Conservation (phyloP, 225 moss, liverwort and hornwort species). For the Polytrichum commune region DNA sequence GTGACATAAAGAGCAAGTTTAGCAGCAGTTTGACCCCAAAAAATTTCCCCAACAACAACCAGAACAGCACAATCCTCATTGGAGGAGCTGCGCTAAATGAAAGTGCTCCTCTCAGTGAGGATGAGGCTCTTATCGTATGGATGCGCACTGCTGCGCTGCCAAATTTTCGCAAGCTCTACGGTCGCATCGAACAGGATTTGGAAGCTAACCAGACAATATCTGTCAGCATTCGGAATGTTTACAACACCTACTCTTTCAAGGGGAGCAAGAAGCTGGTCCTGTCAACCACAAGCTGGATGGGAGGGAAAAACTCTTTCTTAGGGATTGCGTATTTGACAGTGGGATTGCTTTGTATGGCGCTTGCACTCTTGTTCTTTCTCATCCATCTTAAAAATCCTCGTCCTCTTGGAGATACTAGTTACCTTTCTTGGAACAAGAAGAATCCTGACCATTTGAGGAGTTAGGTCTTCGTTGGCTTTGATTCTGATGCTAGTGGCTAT, state of each 20-base stretch:
- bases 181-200: conserved; percentile 69
- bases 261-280: conserved; percentile 94
- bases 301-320: conserved; percentile 85
- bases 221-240: conserved; percentile 56
- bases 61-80: conserved; percentile 16
- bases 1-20: conserved; percentile 74
- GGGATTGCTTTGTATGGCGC: conserved; percentile 68
- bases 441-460: conserved; percentile 25
- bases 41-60: conserved; percentile 64
- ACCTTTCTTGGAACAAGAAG: conserved; percentile 93
- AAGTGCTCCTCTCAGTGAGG: conserved; percentile 28
- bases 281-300: conserved; percentile 96
- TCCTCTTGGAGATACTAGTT: conserved; percentile 83
- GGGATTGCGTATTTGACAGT: conserved; percentile 88
- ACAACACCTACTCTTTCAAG: conserved; percentile 81
- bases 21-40: conserved; percentile 20
- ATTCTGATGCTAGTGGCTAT: too few relatives aligned
- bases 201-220: conserved; percentile 27
- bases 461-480: neutral
- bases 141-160: conserved; percentile 99
- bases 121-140: conserved; percentile 92
- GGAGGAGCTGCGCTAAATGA: conserved; percentile 25
- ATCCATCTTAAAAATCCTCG: conserved; percentile 84
- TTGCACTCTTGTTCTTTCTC: conserved; percentile 86
- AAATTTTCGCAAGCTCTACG: conserved; percentile 86